A percentile compares a stretch with the other conserved stretches of the same genome.
These are phyloP conservation scores for Sphaerostilbella broomeana DNA, from an alignment of 2,329 filamentous ascomycete species.

Conservation along the genomic window DNA sequence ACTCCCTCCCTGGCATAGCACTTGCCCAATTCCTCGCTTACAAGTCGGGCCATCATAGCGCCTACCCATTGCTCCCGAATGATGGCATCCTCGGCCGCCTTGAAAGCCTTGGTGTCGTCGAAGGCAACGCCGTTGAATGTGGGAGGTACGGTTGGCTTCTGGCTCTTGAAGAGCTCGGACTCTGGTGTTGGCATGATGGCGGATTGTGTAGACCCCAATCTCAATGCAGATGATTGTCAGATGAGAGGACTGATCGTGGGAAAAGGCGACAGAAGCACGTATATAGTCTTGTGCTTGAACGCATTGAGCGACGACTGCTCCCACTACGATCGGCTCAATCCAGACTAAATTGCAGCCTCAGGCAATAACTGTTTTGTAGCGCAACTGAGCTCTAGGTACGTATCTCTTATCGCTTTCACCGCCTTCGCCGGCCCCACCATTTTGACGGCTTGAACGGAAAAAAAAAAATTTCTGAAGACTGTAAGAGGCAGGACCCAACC, in stretches of 20 bases:
- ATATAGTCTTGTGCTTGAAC: constrained; percentile 18
- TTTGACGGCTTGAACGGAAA: constrained; percentile 30
- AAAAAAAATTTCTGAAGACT: constrained; percentile 13
- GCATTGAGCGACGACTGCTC: constrained; percentile 17
- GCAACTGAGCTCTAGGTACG: constrained; percentile 11
- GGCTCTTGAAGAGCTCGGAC: constrained; percentile 72
- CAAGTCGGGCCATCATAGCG: constrained; percentile 80
- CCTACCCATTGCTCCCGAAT: constrained; percentile 84
- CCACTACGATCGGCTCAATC: constrained; percentile 4
- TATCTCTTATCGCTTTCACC: constrained; percentile 25
- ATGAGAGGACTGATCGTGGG: constrained; percentile 15
- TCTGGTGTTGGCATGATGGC: constrained; percentile 72
- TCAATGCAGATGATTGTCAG: constrained; percentile 5
- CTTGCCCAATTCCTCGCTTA: constrained; percentile 76
- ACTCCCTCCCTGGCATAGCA: constrained; percentile 80
- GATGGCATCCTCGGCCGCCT: constrained; percentile 75
- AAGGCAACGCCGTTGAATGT: constrained; percentile 85
- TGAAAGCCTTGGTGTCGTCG: constrained; percentile 73
- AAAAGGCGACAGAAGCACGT: constrained; percentile 10
- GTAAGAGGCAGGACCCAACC: constrained; percentile 11
- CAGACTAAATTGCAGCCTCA: constrained; percentile 6
- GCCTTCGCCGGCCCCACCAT: constrained; percentile 28
- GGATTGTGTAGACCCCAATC: constrained; percentile 14
- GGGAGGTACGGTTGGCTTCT: constrained; percentile 74
- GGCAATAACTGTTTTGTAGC: constrained; percentile 11